Evolutionary conservation across 1,284 basidiomycete genomes (phyloP), one percentile per base, ranked within the genome.

Genomic region (Trichosporon sp.): DNA sequence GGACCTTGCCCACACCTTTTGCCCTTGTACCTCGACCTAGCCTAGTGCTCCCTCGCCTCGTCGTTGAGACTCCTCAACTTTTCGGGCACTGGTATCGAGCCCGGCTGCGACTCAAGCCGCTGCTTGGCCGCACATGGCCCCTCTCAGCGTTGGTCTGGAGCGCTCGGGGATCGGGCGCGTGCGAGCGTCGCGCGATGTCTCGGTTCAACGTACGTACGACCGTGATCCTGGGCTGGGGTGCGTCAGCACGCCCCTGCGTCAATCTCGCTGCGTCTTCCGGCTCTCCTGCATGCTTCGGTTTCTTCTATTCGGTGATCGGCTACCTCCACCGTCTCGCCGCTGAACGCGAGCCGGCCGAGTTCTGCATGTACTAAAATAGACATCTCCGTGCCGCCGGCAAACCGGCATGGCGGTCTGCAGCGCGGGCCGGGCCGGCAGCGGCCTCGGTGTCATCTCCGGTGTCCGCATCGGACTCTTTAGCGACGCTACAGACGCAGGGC

Each of bases 251-350:
- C 32, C 38, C n/a, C 18, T 47, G 44, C 18, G n/a, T 47, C 18
- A n/a, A 47, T 23, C 18, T 21, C 18, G 44, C 11, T 23, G 29
- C 2, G n/a, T 32, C 18, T 2, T 21, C 27, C 13, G 7, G 25
- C 27, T 29, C 29, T 31, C 25, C 53, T 60, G 56, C 29, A 31
- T 12, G 15, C 56, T 60, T 60, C 56, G 56, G 56, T 60, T 60
- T 60, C 56, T 60, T 60, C 56, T 60, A 29, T 60, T 60, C 56
- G 56, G 56, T 60, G 56, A 60, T 60, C 56, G 56, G 56, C 56
- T 60, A 60, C 32, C 56, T 60, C 29, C 18, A 29, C 18, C 29
- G 53, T 23, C 56, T 31, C 56, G 18, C 27, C 21, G 53, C 29
- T 21, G 44, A 7, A 12, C 11, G 35, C 47, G 47, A 25, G 21